Evolutionary conservation across 2,329 filamentous ascomycete species (phyloP).

Genomic region (Teratosphaeria epicoccoides): DNA sequence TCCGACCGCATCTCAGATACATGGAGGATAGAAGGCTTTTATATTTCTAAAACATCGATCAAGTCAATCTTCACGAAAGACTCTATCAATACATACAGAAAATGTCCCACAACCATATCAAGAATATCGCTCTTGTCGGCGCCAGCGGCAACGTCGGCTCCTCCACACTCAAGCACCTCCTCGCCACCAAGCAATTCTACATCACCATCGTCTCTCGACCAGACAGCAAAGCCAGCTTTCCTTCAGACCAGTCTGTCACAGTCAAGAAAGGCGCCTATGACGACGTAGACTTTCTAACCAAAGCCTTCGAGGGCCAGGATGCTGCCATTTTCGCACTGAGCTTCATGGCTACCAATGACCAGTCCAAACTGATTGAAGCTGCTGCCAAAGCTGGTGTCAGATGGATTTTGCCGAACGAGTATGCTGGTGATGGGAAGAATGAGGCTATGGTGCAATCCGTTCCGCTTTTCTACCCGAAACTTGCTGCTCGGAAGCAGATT

Average conservation of each 20-base stretch:
- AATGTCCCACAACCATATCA: conserved; percentile 16
- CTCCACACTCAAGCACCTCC: conserved; percentile 23
- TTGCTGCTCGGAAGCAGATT: conserved; percentile 13
- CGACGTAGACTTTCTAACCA: conserved; percentile 10
- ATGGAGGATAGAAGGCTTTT: too few relatives aligned
- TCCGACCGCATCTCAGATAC: too few relatives aligned
- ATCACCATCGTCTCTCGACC: conserved; percentile 32
- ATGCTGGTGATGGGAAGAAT: conserved; percentile 17
- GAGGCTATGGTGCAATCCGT: conserved; percentile 10
- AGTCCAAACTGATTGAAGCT: conserved; percentile 24
- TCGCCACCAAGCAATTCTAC: conserved; percentile 18
- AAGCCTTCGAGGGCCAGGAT: conserved; percentile 21
- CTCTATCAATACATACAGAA: too few relatives aligned
- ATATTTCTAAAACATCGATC: too few relatives aligned
- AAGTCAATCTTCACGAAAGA: background rate
- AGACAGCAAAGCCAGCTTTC: conserved; percentile 30
- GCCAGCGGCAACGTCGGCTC: conserved; percentile 28
- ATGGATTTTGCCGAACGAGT: conserved; percentile 29
- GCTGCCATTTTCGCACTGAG: conserved; percentile 22
- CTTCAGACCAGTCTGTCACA: conserved; percentile 17
- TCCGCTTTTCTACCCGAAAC: conserved; percentile 9
- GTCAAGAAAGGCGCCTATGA: conserved; percentile 19
- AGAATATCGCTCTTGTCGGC: conserved; percentile 33
- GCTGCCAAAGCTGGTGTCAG: conserved; percentile 26
- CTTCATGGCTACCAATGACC: conserved; percentile 16